Percentiles rank a stretch among this genome's conserved stretches.
Conservation (phyloP, 106 monocot species). For the Apostasia shenzhenica region DNA sequence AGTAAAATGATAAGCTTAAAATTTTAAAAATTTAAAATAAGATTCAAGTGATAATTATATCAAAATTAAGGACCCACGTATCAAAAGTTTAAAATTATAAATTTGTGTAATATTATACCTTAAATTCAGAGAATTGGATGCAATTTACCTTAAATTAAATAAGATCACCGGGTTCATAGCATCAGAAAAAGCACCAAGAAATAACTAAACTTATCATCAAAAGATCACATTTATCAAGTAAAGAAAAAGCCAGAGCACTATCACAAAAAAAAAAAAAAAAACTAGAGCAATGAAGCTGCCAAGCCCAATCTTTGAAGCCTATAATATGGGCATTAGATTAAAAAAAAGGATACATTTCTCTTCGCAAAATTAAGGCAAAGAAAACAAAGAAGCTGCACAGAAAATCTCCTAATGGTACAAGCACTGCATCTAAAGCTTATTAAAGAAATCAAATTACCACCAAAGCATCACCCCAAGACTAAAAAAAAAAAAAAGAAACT, state of each 20-base stretch:
- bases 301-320: neutral
- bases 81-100: too few relatives aligned
- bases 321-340: neutral
- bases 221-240: neutral
- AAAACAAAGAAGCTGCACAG: neutral
- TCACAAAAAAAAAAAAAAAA: neutral
- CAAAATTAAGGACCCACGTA: too few relatives aligned
- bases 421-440: neutral
- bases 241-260: neutral
- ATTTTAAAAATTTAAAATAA: too few relatives aligned
- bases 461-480: neutral
- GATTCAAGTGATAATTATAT: too few relatives aligned
- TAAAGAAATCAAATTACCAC: neutral
- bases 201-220: neutral
- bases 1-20: too few relatives aligned
- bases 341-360: neutral
- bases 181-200: too few relatives aligned
- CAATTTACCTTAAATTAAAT: too few relatives aligned
- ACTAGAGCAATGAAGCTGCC: neutral
- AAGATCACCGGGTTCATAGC: too few relatives aligned
- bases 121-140: too few relatives aligned
- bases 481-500: neutral
- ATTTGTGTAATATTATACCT: too few relatives aligned
- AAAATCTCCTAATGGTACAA: neutral
- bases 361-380: neutral